Conservation (phyloP, 2,329 filamentous ascomycete genomes). For the Alternaria viburni region DNA sequence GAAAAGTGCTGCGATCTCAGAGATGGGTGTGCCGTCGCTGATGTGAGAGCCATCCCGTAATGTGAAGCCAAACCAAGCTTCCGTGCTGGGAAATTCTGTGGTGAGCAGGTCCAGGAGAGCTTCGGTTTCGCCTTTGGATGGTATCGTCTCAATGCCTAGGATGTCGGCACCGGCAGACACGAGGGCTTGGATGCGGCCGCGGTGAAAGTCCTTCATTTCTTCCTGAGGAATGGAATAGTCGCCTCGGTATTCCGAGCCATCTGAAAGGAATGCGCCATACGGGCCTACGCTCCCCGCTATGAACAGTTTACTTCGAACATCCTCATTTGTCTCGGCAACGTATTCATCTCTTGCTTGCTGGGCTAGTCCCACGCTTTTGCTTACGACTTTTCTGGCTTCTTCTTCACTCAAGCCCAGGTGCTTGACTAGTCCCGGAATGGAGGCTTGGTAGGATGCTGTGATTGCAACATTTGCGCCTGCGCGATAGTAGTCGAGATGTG, state of each 20-base stretch:
- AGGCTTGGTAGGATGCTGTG: conserved; percentile 57
- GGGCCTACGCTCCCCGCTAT: conserved; percentile 57
- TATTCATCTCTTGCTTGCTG: conserved; percentile 47
- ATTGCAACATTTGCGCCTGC: conserved; percentile 56
- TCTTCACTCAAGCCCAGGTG: conserved; percentile 44
- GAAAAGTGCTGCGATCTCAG: conserved; percentile 40
- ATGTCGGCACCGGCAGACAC: conserved; percentile 52
- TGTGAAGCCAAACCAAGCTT: conserved; percentile 54
- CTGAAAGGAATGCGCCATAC: conserved; percentile 55
- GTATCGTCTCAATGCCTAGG: conserved; percentile 56
- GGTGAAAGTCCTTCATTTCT: conserved; percentile 53
- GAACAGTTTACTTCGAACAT: conserved; percentile 26
- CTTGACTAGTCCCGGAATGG: conserved; percentile 48
- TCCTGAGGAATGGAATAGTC: conserved; percentile 44
- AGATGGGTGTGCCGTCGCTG: conserved; percentile 51
- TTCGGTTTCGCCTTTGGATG: conserved; percentile 47
- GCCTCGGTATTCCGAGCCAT: conserved; percentile 56
- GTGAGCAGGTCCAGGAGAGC: conserved; percentile 49
- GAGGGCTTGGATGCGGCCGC: conserved; percentile 50
- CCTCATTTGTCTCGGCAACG: conserved; percentile 10
- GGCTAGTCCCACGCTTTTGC: conserved; percentile 51
- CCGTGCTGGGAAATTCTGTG: conserved; percentile 45
- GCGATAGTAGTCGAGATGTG: conserved; percentile 54
- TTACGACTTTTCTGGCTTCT: conserved; percentile 47
- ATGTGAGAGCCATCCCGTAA: conserved; percentile 45